phyloP scores from a whole-genome alignment of 768 basidiomycete genomes.

The Daedaleopsis nitida region DNA sequence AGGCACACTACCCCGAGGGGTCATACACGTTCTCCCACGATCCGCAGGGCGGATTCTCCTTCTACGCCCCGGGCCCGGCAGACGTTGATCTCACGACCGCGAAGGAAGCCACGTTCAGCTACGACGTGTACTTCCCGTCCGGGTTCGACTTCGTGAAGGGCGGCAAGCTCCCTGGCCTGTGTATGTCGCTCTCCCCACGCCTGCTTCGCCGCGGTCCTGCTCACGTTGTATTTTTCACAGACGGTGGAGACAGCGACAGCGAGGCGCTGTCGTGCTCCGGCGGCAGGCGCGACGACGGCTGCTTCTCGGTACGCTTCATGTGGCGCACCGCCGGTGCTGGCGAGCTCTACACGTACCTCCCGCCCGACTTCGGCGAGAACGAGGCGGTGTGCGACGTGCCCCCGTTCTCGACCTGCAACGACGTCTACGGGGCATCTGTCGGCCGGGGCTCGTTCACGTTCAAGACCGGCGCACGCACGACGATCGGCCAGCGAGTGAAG shows the following conservation, averaged over 20 bases:
- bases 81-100: slow-evolving; percentile 58
- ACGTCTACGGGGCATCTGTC: slow-evolving; percentile 65
- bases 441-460: slow-evolving; percentile 71
- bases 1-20: slow-evolving; percentile 39
- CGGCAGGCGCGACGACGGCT: slow-evolving; percentile 57
- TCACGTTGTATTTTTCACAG: slow-evolving; percentile 30
- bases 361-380: slow-evolving; percentile 50
- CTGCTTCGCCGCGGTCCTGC: neutral
- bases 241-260: slow-evolving; percentile 56
- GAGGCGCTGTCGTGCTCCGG: slow-evolving; percentile 64
- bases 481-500: slow-evolving; percentile 65
- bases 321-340: slow-evolving; percentile 53
- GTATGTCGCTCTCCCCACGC: slow-evolving; percentile 37
- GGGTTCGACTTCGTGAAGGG: slow-evolving; percentile 66
- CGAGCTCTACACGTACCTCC: slow-evolving; percentile 50
- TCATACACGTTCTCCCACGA: slow-evolving; percentile 52
- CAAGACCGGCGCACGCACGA: slow-evolving; percentile 63
- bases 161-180: slow-evolving; percentile 74
- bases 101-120: slow-evolving; percentile 65
- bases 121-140: slow-evolving; percentile 60
- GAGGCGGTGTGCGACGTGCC: slow-evolving; percentile 49
- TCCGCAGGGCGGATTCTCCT: slow-evolving; percentile 66
- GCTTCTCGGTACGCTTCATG: slow-evolving; percentile 75
- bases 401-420: slow-evolving; percentile 58
- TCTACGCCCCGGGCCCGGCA: slow-evolving; percentile 66